Base-by-base conservation (phyloP, 164 flowering plant species). In the Kalanchoe fedtschenkoi region DNA sequence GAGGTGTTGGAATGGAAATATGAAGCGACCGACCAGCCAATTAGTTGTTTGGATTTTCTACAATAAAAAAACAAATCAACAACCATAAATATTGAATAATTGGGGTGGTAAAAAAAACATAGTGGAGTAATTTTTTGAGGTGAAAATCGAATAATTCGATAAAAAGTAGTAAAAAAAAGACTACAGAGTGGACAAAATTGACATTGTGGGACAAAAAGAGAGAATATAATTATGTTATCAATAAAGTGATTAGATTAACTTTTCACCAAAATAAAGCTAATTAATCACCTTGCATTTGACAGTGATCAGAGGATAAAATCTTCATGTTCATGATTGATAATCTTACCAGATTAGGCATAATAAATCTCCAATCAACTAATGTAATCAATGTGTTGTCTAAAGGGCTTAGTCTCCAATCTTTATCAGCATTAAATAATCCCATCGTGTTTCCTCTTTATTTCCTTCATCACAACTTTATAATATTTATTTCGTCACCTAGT, bases 331-430 rank as follows among this genome's bases (percentile, higher is more conserved):
- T 51, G 33, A 51, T 51, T 51, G 56, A 51, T 51, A 51, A 51
- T 51, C 56, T 26, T 51, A 51, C 56, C 56, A 26, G 21, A 51
- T 51, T 51, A 51, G 56, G 56, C 56, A 51, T 51, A 26, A 24
- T 51, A 51, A 51, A 51, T 26, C 17, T 51, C 56, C 56, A 51
- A 10, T 51, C 56, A 51, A 51, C 4, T 51, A 51, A 10, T 24
- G 13, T 51, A 51, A 51, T 51, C 56, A 51, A 24, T 24, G 56
- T 51, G 32, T n/a, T n/a, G 32, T 51, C 26, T 51, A 51, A 51
- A 51, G 32, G 56, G 13, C 38, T 34, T n/a, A 17, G 13, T 58
- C 41, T 32, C 34, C 43, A 43, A 19, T 44, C 43, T 62, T 38
- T 44, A n/a, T n/a, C n/a, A n/a, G n/a, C 5, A 30, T 62, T 28